Evolutionary conservation across 257 asterid species (phyloP).

Genomic region (Lantana camara): DNA sequence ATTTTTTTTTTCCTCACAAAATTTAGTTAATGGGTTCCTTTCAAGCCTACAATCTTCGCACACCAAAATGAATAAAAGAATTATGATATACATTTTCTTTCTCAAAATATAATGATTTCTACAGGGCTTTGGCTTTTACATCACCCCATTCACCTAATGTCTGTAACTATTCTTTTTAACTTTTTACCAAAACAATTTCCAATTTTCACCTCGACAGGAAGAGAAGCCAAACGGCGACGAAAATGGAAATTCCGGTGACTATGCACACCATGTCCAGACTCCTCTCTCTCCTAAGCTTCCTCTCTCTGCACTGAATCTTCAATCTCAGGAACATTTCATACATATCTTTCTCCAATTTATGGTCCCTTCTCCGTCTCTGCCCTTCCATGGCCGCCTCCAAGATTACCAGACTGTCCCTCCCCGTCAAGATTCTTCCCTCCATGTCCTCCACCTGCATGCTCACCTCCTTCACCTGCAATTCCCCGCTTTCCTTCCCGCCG

Average conservation of each 20-base stretch:
- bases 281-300: conserved; percentile 46
- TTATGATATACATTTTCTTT: neutral
- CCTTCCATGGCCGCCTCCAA: conserved; percentile 56
- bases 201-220: conserved; percentile 34
- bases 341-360: conserved; percentile 34
- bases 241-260: conserved; percentile 41
- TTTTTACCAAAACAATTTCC: neutral
- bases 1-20: too few species aligned
- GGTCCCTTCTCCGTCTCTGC: conserved; percentile 45
- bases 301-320: conserved; percentile 44
- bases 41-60: conserved; percentile 25
- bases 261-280: conserved; percentile 52
- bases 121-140: neutral
- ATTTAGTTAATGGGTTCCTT: conserved; percentile 19
- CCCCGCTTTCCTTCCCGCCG: conserved; percentile 60
- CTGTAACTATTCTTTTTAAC: neutral
- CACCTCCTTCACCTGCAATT: conserved; percentile 58
- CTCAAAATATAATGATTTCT: neutral
- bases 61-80: conserved; percentile 7
- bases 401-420: conserved; percentile 57
- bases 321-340: conserved; percentile 35
- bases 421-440: conserved; percentile 61
- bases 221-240: conserved; percentile 47
- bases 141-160: neutral
- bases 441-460: conserved; percentile 79